Evolutionary conservation across 176 grass and related monocot genomes (phyloP).

Genomic region (Bothriochloa decipiens): DNA sequence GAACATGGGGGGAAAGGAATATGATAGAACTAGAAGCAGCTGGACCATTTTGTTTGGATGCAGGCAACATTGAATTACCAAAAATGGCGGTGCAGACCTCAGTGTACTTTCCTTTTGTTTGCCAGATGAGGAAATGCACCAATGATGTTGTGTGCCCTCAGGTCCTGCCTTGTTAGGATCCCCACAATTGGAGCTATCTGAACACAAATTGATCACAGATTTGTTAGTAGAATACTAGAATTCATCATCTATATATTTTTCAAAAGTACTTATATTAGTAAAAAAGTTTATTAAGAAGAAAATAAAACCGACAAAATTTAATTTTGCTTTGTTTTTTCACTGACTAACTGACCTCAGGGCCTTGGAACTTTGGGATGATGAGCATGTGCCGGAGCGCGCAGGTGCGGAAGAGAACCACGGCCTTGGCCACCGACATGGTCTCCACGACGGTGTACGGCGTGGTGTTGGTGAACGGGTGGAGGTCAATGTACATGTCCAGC

Average conservation of each 20-base stretch:
- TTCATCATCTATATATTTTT: neutral
- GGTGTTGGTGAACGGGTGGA: conserved; percentile 89
- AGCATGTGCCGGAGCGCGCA: conserved; percentile 87
- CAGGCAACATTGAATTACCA: neutral
- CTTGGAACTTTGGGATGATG: conserved; percentile 90
- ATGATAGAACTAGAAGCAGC: conserved; percentile 11
- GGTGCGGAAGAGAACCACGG: conserved; percentile 81
- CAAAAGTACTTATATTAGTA: neutral
- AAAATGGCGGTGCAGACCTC: conserved; percentile 40
- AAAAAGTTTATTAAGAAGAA: neutral
- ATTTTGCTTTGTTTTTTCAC: neutral
- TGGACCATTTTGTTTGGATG: conserved; percentile 7
- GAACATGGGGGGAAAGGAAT: neutral
- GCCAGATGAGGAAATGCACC: conserved; percentile 67
- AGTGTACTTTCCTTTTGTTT: conserved; percentile 48
- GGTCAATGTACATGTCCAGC: conserved; percentile 80
- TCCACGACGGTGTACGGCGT: conserved; percentile 97
- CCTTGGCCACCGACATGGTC: conserved; percentile 96
- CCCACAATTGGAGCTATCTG: conserved; percentile 86
- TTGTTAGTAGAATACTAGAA: neutral
- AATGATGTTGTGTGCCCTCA: conserved; percentile 75
- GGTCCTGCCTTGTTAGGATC: conserved; percentile 93
- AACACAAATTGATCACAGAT: conserved; percentile 9
- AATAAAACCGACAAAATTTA: neutral
- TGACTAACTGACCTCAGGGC: conserved; percentile 57